Percentiles rank a stretch among this genome's conserved stretches.
Evolutionary conservation across 2,329 filamentous ascomycete species (phyloP).

Genomic region (Cercospora sojina): DNA sequence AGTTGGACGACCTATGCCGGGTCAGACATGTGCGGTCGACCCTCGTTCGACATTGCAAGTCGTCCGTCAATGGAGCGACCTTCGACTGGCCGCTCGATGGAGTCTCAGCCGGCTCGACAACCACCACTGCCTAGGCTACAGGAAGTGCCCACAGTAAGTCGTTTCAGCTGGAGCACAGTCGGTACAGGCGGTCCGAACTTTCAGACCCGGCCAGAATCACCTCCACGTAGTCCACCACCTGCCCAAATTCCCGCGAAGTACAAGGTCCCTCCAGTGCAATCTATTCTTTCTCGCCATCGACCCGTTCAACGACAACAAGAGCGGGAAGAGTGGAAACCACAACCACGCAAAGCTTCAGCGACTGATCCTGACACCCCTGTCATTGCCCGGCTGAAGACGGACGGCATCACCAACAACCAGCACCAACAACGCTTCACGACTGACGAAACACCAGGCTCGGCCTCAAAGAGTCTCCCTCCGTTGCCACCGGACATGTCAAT

Average conservation of each 20-base stretch:
- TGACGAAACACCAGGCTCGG: conserved; percentile 17
- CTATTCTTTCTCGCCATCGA: conserved; percentile 37
- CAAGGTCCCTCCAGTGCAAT: conserved; percentile 31
- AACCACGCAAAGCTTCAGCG: conserved; percentile 26
- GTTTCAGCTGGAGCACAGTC: conserved; percentile 46
- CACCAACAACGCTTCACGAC: conserved; percentile 12
- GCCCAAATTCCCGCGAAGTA: conserved; percentile 39
- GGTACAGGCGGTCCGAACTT: conserved; percentile 41
- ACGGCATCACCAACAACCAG: conserved; percentile 12
- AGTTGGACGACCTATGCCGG: conserved; percentile 38
- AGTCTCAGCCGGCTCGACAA: conserved; percentile 3
- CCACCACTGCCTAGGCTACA: conserved; percentile 12
- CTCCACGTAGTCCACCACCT: conserved; percentile 44
- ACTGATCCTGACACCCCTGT: conserved; percentile 4
- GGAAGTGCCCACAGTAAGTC: conserved; percentile 28
- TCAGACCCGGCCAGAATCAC: conserved; percentile 39
- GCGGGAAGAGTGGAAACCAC: conserved; percentile 30
- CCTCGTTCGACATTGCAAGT: conserved; percentile 20
- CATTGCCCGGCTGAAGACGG: conserved; percentile 20
- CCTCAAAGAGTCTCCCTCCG: conserved; percentile 35
- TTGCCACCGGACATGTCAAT: conserved; percentile 46
- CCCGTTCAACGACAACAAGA: conserved; percentile 34
- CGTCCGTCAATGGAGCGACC: conserved; percentile 24
- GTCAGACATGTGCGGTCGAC: conserved; percentile 21
- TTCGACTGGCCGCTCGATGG: conserved; percentile 11